A percentile compares a stretch with the other conserved stretches of the same genome.
Evolutionary conservation across 2,329 filamentous ascomycete species (phyloP).

Genomic region (Colletotrichum musicola): DNA sequence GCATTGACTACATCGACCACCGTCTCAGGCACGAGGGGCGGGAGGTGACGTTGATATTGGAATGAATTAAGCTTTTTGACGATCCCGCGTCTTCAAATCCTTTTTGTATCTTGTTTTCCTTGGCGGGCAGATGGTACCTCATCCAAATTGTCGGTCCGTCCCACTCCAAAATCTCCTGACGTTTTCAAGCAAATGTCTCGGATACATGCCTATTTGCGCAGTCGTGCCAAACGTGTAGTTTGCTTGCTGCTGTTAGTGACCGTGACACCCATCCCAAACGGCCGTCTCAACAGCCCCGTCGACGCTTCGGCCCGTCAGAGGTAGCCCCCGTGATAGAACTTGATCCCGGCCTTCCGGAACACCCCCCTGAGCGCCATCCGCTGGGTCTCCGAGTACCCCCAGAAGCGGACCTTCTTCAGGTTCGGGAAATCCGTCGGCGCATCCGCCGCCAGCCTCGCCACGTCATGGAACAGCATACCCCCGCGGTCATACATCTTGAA

Average conservation of each 20-base stretch:
- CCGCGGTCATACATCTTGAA: constrained; percentile 3
- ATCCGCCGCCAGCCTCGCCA: constrained; percentile 6
- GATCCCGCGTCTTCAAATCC: not conserved
- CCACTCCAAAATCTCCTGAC: too few species aligned
- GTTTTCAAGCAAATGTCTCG: too few species aligned
- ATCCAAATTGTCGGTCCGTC: too few species aligned
- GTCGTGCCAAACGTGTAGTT: too few species aligned
- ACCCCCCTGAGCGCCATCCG: constrained; percentile 8
- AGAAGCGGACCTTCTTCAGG: constrained; percentile 9
- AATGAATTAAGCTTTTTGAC: constrained; percentile 16
- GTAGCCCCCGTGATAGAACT: constrained; percentile 5
- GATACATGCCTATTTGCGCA: too few species aligned
- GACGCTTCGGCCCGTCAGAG: not conserved
- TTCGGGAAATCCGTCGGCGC: not conserved
- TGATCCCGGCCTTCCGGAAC: constrained; percentile 1
- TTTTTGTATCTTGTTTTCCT: too few species aligned
- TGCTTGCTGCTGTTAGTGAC: too few species aligned
- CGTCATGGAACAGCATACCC: not conserved
- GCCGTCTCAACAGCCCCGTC: too few species aligned
- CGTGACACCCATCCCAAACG: too few species aligned
- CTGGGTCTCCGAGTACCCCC: not conserved
- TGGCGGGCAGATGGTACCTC: too few species aligned
- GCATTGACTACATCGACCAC: not conserved
- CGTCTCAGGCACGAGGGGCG: not conserved
- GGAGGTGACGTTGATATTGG: constrained; percentile 14